Base-by-base conservation (phyloP, 2,329 filamentous ascomycete genomes). In the Hymenoscyphus linearis region DNA sequence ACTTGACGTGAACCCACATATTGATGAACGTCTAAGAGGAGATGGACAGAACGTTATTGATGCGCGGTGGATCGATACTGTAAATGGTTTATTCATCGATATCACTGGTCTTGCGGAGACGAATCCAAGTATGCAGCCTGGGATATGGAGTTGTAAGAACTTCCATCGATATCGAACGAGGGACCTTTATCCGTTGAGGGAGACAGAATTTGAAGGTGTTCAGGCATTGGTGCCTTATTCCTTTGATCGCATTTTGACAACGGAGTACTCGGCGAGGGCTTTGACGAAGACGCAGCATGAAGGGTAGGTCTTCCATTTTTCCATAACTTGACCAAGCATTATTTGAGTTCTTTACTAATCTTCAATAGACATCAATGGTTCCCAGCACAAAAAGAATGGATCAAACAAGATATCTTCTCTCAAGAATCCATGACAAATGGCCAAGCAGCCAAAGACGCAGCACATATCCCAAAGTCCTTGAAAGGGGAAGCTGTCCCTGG, bases 1-100 rank as follows among this genome's bases (percentile, higher is more conserved):
- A 13, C 80, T 95, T 13, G 90, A 95, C 70, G 78, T 93, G 63
- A 95, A 93, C 75, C 88, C 89, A 0, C 84, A 86, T 77, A 81
- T 85, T 68, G 78, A 77, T 61, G 81, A 88, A 59, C 77, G 87
- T 2, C 78, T 79, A 27, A 80, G 84, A 25, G 86, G 86, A 52
- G 81, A 89, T 68, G 89, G 89, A 18, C 77, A 80, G 71, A 96
- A 96, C 72, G 82, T 95, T 60, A 95, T 95, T 69, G 91, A 95
- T 74, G 90, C 87, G 26, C 82, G 91, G 53, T 96, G 89, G 89
- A 90, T 95, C 70, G 90, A 95, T 74, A 81, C 81, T 62, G 75
- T 77, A 60, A 95, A 87, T 68, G 90, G 90, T 55, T 80, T 93
- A 70, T 96, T 89, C 74, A 86, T 95, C 73, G 90, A 95, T 73